Evolutionary conservation across 352 stramenopile genomes (phyloP), one percentile per base, ranked within the genome.

Genomic region (Achlya hypogyna): DNA sequence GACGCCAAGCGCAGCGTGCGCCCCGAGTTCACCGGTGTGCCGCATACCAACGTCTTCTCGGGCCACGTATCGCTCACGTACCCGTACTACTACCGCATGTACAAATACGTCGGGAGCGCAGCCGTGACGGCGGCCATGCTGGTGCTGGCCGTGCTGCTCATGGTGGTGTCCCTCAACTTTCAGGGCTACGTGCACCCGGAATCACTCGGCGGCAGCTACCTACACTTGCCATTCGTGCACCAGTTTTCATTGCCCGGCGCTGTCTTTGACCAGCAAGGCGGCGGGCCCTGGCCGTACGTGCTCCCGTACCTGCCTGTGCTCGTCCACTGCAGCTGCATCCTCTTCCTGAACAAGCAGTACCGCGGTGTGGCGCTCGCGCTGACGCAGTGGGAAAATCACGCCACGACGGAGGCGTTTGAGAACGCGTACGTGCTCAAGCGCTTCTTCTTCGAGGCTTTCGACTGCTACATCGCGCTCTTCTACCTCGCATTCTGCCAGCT

Each of bases 391-490:
- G 82, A 91, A 62, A 91, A 91, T 62, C 79, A 87, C 51, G 62
- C 78, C 51, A 82, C 73, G 0, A 35, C 75, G 38, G 51, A 71
- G n/a, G 71, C 64, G 27, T 72, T 78, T 66, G 47, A 83, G 23
- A 80, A 86, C 56, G 81, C 75, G 53, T 29, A 89, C 1, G 83
- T 88, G 59, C 52, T 88, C 28, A 91, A 89, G 66, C 73, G 82
- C 29, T 82, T 89, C 51, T 58, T 88, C 23, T 91, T 91, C 66
- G 82, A 91, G 72, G 78, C 80, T 0, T 89, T 89, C 72, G 82
- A 91, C 70, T 79, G 77, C 43, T 91, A 88, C 72, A 72, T 89
- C 42, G 70, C 75, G 16, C 65, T 89, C 40, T 88, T 89, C 65
- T 91, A 88, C 65, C 65, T 89, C 22, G 79, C 79, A 23, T 82